Conservation (phyloP, 2,329 filamentous ascomycete genomes). For the Kalmusia sp. region DNA sequence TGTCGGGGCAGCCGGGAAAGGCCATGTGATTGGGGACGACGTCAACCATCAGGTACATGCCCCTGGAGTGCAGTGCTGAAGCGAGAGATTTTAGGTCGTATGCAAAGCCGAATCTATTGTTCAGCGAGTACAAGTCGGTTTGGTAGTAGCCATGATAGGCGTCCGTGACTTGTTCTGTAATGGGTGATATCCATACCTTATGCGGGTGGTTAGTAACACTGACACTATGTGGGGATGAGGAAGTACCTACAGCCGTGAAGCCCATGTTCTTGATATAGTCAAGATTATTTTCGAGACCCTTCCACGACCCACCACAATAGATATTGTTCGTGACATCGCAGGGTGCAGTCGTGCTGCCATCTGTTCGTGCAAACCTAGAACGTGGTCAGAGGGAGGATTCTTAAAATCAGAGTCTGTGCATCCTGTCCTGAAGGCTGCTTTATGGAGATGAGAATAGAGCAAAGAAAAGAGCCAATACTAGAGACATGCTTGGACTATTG, state of each 20-base stretch:
- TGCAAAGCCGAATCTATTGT: slow-evolving; percentile 52
- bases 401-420: too few relatives aligned
- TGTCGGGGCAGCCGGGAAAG: slow-evolving; percentile 19
- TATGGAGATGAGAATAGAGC: too few relatives aligned
- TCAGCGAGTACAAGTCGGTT: slow-evolving; percentile 52
- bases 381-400: too few relatives aligned
- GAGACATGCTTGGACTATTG: not conserved
- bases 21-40: slow-evolving; percentile 53
- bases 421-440: too few relatives aligned
- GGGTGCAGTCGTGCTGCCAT: slow-evolving; percentile 3
- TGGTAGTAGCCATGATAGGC: slow-evolving; percentile 57
- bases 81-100: slow-evolving; percentile 52
- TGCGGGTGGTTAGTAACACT: not conserved
- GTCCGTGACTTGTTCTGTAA: slow-evolving; percentile 41
- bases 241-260: slow-evolving; percentile 45
- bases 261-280: slow-evolving; percentile 58
- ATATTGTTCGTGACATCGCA: slow-evolving; percentile 22
- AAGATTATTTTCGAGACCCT: slow-evolving; percentile 50
- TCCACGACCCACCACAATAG: slow-evolving; percentile 57
- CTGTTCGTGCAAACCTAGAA: slow-evolving; percentile 5
- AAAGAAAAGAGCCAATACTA: too few relatives aligned
- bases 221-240: too few relatives aligned
- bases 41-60: slow-evolving; percentile 55
- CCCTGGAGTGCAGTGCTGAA: slow-evolving; percentile 47
- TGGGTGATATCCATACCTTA: slow-evolving; percentile 48